Evolutionary conservation across 257 asterid genomes (phyloP).

Genomic region (Solanum infundibuliforme): DNA sequence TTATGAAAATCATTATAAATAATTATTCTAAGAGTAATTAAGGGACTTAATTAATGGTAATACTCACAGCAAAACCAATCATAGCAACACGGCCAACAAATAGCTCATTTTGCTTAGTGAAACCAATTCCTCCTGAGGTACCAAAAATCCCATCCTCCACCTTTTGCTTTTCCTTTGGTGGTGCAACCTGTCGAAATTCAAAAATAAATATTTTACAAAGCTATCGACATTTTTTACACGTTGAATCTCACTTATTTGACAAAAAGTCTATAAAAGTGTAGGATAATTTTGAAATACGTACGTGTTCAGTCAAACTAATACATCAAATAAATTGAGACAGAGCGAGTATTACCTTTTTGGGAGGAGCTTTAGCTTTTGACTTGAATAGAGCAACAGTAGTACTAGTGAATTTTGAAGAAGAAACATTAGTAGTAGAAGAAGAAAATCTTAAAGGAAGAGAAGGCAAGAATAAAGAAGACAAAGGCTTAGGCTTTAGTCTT

Average conservation of each 20-base stretch:
- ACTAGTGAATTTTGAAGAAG: constrained; percentile 5
- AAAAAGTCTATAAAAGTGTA: neutral
- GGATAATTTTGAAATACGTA: no score
- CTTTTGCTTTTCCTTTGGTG: constrained; percentile 41
- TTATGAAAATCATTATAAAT: neutral
- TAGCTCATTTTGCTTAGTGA: constrained; percentile 82
- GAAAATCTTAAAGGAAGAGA: constrained; percentile 29
- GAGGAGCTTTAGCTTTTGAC: constrained; percentile 70
- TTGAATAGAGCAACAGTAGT: constrained; percentile 54
- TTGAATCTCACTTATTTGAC: neutral
- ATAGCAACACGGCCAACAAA: constrained; percentile 94
- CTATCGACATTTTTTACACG: neutral
- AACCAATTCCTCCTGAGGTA: constrained; percentile 89
- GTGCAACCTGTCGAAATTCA: neutral
- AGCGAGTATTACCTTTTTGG: constrained; percentile 33
- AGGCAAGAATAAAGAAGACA: constrained; percentile 33
- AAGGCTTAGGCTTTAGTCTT: constrained; percentile 36
- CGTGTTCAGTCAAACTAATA: accelerated
- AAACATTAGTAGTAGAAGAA: neutral
- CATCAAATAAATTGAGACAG: no score
- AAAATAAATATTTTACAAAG: neutral
- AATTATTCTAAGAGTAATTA: no score
- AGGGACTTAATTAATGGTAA: neutral
- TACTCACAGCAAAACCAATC: constrained; percentile 87
- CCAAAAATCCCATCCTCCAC: constrained; percentile 89